Base-by-base conservation (phyloP, 805 yeast genomes). In the Candida sithepensis region DNA sequence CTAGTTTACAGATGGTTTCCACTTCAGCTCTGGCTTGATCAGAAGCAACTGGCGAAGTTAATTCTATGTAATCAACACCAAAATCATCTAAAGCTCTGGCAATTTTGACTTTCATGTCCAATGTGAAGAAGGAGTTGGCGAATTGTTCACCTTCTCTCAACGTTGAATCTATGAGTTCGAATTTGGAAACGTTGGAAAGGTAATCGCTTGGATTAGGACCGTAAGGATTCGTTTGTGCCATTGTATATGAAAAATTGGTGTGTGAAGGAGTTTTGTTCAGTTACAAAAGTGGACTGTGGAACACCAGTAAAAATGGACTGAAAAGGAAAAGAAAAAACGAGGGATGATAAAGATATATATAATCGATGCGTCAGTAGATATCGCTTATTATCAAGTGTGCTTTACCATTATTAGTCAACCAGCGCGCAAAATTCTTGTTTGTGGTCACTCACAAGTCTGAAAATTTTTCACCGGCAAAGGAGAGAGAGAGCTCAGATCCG, bases 91-190 rank as follows among this genome's bases (percentile, higher is more conserved):
- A 65, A 41, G 83, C 83, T 64, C 75, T 78, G 52, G 84, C 84
- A 37, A 78, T 78, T 62, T 77, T 77, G 41, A 78, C 70, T 64
- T 78, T 78, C 64, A 70, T 77, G 47, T 78, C 82, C 39, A 80
- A 68, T 42, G 75, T 70, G 68, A 78, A 78, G 54, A 78, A 78
- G n/a, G 84, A 77, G 56, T 78, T 78, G 57, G 84, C 83, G 55
- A 78, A 78, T 61, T 78, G 84, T 63, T 78, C 84, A 59, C 84
- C 84, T 62, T 78, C 84, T 74, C 84, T 76, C 47, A 78, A 68
- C 20, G 84, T 78, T 24, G 81, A 74, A 58, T 78, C 84, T 49
- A 78, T 78, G 36, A 78, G 63, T 64, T 78, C 73, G 60, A 78
- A 78, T 57, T 70, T 71, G 51, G 69, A 66, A 23, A 78, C 83